Evolutionary conservation across 352 stramenopile species (phyloP), one percentile per base, ranked within the genome.

Genomic region (Thalassiosira hispida): DNA sequence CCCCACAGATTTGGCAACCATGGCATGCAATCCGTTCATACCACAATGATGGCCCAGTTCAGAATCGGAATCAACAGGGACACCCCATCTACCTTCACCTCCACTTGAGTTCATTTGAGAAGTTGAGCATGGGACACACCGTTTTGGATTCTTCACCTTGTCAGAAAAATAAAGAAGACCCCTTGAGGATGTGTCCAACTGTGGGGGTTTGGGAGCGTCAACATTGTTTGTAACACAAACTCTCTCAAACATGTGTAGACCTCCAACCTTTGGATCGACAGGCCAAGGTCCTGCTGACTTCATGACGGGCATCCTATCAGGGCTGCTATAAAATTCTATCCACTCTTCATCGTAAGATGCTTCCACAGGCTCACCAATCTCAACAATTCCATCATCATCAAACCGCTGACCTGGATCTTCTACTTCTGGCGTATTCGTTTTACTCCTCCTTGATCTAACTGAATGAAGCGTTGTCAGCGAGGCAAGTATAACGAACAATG

Each of bases 171-270:
- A 73, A 56, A 81, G 55, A n/a, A 81, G 51, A 33, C 72, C 72
- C 22, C 62, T 57, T 38, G 70, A 33, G 9, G 51, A 52, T 38
- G 63, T 71, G 52, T 81, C 64, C 38, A 42, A n/a, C 7, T 33
- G n/a, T 14, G 71, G 71, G 25, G 46, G 6, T 25, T 68, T 65
- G 8, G 62, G 60, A n/a, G 20, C 55, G 66, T 81, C 57, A 40
- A 81, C 53, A 60, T 81, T 74, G 12, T 73, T 81, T 22, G 56
- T 81, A 0, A 81, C 31, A 65, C 73, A 81, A 12, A 81, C 73
- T 66, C 76, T 74, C 33, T 74, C 66, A 71, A 75, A 81, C 0
- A 46, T 56, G 38, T 72, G 40, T 27, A 81, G 40, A n/a, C 73
- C 64, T 14, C 35, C 69, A 59, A 55, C 27, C 5, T 35, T 7